phyloP scores from a whole-genome alignment of 192 early-diverging fungal genomes.

The Mortierella claussenii region DNA sequence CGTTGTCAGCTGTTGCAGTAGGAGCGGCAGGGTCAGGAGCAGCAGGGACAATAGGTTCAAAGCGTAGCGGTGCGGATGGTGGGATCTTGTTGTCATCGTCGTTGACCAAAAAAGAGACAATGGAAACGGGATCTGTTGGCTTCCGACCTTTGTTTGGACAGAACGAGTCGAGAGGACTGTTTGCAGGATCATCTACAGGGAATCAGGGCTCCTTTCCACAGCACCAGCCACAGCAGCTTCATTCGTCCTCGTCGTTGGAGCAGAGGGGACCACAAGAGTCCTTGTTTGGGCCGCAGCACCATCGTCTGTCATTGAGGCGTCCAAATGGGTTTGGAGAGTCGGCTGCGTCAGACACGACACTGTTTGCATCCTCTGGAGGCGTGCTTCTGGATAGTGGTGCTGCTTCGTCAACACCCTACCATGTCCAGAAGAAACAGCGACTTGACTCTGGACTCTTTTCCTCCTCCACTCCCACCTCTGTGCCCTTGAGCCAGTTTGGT shows the following conservation, averaged over 20 bases:
- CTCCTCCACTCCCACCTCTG: neutral
- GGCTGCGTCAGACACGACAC: constrained; percentile 6
- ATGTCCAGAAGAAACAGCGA: constrained; percentile 36
- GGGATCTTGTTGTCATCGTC: neutral
- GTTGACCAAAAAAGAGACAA: constrained; percentile 3
- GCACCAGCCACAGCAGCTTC: constrained; percentile 15
- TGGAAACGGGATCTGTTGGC: constrained; percentile 17
- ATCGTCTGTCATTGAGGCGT: constrained; percentile 11
- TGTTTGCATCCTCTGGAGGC: constrained; percentile 17
- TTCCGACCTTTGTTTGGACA: constrained; percentile 37
- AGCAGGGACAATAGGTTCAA: too few relatives aligned
- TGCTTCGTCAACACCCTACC: neutral
- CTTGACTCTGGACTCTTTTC: constrained; percentile 9
- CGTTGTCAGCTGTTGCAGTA: neutral
- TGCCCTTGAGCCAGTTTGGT: constrained; percentile 16
- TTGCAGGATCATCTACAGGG: too few relatives aligned
- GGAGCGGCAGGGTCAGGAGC: neutral
- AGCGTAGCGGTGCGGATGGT: neutral
- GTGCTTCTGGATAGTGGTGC: constrained; percentile 4
- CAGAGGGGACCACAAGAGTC: constrained; percentile 2
- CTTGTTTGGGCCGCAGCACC: constrained; percentile 3
- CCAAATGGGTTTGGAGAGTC: constrained; percentile 10
- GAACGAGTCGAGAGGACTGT: constrained; percentile 19
- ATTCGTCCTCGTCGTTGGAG: neutral
- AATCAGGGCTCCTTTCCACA: constrained; percentile 2